Percentiles rank a stretch among this genome's conserved stretches.
These are phyloP conservation scores for Blepharisma stoltei DNA, from an alignment of 73 alveolate genomes.

Conservation along the genomic window DNA sequence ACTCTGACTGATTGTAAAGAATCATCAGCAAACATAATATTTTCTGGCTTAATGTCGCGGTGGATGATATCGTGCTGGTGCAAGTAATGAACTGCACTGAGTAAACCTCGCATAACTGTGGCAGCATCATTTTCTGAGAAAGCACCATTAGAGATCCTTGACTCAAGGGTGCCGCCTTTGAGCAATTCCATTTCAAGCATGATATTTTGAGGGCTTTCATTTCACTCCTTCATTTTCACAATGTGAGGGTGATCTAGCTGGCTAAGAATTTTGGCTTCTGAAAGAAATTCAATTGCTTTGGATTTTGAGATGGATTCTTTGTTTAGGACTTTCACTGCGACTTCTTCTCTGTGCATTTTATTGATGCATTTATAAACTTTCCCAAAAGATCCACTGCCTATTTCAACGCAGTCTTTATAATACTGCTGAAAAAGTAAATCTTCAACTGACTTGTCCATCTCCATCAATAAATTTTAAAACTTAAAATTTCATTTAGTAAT, in stretches of 20 bases:
- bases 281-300: not conserved
- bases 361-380: constrained; percentile 12
- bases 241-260: constrained; percentile 71
- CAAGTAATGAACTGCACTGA: constrained; percentile 62
- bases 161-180: constrained; percentile 69
- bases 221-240: constrained; percentile 64
- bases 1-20: constrained; percentile 30
- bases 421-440: not conserved
- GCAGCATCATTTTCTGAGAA: constrained; percentile 53
- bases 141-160: constrained; percentile 36
- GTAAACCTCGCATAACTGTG: constrained; percentile 46
- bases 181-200: constrained; percentile 62
- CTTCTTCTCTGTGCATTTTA: not conserved
- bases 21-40: constrained; percentile 52
- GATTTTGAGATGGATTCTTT: constrained; percentile 15
- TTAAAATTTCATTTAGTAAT: not conserved
- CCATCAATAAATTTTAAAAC: not conserved
- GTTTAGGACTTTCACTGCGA: constrained; percentile 1
- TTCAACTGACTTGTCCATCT: not conserved
- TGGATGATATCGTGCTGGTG: constrained; percentile 52
- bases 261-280: constrained; percentile 6
- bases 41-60: constrained; percentile 70
- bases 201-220: constrained; percentile 59
- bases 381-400: constrained; percentile 19
- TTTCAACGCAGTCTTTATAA: not conserved